Percentiles rank a stretch among this genome's conserved stretches.
These are phyloP conservation scores for Coccomyxa subellipsoidea DNA, from an alignment of 163 green algal species.

Conservation along the genomic window DNA sequence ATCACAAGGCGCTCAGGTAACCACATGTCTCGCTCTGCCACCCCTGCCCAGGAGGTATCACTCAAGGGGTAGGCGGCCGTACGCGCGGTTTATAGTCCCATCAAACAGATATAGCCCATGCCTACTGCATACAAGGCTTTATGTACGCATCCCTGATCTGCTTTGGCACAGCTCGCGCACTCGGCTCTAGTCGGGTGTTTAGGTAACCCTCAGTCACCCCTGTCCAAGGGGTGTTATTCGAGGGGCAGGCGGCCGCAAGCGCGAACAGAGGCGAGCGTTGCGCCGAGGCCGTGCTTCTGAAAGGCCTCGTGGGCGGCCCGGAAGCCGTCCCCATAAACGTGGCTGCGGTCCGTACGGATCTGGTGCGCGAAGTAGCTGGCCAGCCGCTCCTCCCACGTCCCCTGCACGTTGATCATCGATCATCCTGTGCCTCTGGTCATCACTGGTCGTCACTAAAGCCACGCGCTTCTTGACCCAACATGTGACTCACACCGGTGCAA, in stretches of 20 bases:
- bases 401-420: conserved; percentile 16
- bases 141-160: too few species aligned
- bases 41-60: background rate
- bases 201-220: background rate
- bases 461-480: too few species aligned
- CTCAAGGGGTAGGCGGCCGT: background rate
- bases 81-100: too few species aligned
- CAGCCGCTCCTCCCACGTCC: conserved; percentile 47
- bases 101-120: too few species aligned
- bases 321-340: conserved; percentile 75
- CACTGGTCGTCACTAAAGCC: background rate
- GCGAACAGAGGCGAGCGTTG: conserved; percentile 54
- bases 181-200: too few species aligned
- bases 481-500: too few species aligned
- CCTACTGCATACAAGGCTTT: too few species aligned
- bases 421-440: too few species aligned
- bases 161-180: too few species aligned
- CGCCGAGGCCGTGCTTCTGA: conserved; percentile 48
- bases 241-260: background rate
- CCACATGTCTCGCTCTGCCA: too few species aligned
- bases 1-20: too few species aligned
- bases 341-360: conserved; percentile 46
- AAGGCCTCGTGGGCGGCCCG: conserved; percentile 66
- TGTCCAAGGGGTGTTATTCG: background rate
- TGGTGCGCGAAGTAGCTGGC: conserved; percentile 48